Evolutionary conservation across 345 rosid genomes (phyloP).

Genomic region (Boechera retrofracta): DNA sequence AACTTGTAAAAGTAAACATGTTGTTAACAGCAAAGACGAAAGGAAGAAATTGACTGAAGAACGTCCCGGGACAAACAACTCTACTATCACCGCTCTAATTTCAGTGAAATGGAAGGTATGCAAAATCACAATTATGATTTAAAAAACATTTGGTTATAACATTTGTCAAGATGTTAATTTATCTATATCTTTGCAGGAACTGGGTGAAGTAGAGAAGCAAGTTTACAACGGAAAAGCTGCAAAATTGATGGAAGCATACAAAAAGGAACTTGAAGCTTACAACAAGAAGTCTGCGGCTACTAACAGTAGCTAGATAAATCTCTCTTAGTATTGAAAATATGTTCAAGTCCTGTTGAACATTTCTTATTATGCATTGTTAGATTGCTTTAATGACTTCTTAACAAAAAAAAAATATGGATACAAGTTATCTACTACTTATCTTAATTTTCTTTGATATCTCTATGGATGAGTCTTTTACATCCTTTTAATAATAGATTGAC

Average conservation of each 20-base stretch:
- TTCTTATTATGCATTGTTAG: conserved; percentile 19
- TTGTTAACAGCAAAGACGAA: conserved; percentile 66
- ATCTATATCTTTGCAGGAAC: conserved; percentile 53
- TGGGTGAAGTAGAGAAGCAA: conserved; percentile 78
- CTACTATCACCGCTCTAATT: conserved; percentile 70
- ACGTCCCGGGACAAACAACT: conserved; percentile 65
- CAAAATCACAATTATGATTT: background rate
- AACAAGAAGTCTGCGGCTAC: conserved; percentile 38
- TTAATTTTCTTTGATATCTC: background rate
- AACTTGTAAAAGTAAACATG: background rate
- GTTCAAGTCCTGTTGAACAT: conserved; percentile 46
- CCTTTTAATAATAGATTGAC: conserved; percentile 23
- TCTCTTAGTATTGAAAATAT: conserved; percentile 9
- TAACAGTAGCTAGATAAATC: conserved; percentile 1
- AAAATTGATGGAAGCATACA: conserved; percentile 80
- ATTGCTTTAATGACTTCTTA: background rate
- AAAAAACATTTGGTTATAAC: background rate
- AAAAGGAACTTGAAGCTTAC: conserved; percentile 80
- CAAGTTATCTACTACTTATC: background rate
- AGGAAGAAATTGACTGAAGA: conserved; percentile 67
- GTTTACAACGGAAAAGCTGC: conserved; percentile 73
- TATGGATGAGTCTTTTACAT: background rate
- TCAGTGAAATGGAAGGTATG: conserved; percentile 88
- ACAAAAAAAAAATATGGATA: background rate
- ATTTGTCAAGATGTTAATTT: background rate